Base-by-base conservation (phyloP, 202 grass and related monocot species). In the Cymbopogon flexuosus region DNA sequence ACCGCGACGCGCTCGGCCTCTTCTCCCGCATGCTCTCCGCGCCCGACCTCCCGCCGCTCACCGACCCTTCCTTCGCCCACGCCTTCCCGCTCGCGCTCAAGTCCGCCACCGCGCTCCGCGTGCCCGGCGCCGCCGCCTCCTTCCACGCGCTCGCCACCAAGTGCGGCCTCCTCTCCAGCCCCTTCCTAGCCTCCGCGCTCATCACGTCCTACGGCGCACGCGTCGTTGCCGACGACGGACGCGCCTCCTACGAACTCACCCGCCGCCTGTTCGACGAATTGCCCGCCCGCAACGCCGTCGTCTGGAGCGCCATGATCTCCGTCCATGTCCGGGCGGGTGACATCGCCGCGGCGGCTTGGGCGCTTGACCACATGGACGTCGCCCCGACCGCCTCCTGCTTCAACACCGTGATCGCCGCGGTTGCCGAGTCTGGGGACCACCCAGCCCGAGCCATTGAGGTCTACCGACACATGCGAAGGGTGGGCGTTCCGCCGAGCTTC, bases 211-310 rank as follows among this genome's bases (percentile, higher is more conserved):
- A 85, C 12, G 91, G 86, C 8, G 45, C 77, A 4, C 54, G 54
- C 54, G 54, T 58, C 54, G 19, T 0, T 6, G 7, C 18, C 8
- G 19, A 0, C 2, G 18, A 5, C 15, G 72, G 79, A 9, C 14
- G 35, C 23, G 65, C 71, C 8, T 51, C 5, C 62, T 15, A 42
- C 16, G 2, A 51, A 10, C 23, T 60, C 46, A 86, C 91, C 35
- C 76, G 88, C 65, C 43, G 76, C 69, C 73, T 93, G 86, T 93
- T 93, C 84, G 91, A 93, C 47, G 91, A 91, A 87, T 89, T 85
- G 73, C 78, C 91, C 33, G 47, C 27, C 37, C 70, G 86, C 56
- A 89, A 79, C 21, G 85, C 73, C 22, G 41, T 91, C 40, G 86
- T 91, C 56, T 93, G 88, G 86, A 93, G 89, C 65, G 73, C 91